These are phyloP conservation scores for Solanum okadae DNA, from an alignment of 257 asterid genomes.

Conservation along the genomic window DNA sequence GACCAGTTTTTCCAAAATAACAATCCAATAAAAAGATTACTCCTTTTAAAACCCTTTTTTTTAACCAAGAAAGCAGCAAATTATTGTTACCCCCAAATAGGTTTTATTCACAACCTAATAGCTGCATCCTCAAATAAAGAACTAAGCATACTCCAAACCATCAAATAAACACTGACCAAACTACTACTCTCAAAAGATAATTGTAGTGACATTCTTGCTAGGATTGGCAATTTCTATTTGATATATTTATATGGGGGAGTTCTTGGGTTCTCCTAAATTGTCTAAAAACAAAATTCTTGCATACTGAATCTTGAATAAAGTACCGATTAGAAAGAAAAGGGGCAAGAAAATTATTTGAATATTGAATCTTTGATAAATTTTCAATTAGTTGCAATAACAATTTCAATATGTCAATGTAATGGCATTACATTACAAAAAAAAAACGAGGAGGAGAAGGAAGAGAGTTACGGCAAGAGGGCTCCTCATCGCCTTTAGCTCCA, in stretches of 20 bases:
- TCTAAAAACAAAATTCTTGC: too few relatives aligned
- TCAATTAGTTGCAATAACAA: background rate
- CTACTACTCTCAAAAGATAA: background rate
- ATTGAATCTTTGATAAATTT: background rate
- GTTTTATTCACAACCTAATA: background rate
- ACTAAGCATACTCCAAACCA: background rate
- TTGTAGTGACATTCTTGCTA: too few relatives aligned
- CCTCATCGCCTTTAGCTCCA: conserved; percentile 22
- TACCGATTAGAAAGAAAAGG: background rate
- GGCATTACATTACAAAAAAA: background rate
- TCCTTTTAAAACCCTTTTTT: background rate
- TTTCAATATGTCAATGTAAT: background rate
- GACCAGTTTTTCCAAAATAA: background rate
- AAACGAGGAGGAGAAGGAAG: background rate
- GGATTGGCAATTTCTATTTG: too few relatives aligned
- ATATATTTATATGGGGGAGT: background rate
- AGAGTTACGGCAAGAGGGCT: conserved; percentile 53
- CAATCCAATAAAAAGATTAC: background rate
- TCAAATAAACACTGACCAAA: background rate
- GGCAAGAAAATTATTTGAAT: background rate
- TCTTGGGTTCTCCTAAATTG: background rate
- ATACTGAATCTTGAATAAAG: too few relatives aligned
- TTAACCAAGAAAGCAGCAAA: background rate
- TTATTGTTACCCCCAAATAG: background rate
- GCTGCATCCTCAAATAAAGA: background rate